Evolutionary conservation across 2,329 filamentous ascomycete genomes (phyloP).

Genomic region (Cladobotryum protrusum): DNA sequence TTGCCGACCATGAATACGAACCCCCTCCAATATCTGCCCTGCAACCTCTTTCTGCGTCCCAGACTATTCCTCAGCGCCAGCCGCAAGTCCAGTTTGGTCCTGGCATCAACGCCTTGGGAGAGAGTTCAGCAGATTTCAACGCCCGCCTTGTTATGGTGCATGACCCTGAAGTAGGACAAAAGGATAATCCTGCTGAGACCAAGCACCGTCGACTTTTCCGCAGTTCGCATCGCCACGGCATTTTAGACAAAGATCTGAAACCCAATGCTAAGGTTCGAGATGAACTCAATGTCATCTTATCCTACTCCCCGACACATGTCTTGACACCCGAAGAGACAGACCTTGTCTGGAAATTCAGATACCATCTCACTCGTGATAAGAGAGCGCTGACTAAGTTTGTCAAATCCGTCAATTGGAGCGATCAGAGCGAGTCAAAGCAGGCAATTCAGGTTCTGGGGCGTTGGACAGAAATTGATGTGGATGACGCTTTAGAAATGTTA

Average conservation of each 20-base stretch:
- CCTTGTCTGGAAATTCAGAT: constrained; percentile 93
- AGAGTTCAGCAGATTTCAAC: constrained; percentile 40
- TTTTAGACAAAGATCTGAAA: constrained; percentile 89
- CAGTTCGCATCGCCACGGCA: constrained; percentile 84
- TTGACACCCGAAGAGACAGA: constrained; percentile 90
- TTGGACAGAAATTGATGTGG: constrained; percentile 95
- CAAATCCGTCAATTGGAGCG: constrained; percentile 93
- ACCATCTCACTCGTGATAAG: constrained; percentile 90
- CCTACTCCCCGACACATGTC: constrained; percentile 85
- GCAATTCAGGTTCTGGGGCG: constrained; percentile 83
- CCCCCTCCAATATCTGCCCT: constrained; percentile 75
- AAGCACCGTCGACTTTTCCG: constrained; percentile 90
- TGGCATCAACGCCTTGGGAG: constrained; percentile 68
- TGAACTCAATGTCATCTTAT: constrained; percentile 84
- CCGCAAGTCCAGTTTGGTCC: constrained; percentile 88
- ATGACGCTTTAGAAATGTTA: constrained; percentile 89
- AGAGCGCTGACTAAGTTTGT: constrained; percentile 91
- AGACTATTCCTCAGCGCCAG: constrained; percentile 68
- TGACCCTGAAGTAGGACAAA: constrained; percentile 83
- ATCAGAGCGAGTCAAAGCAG: constrained; percentile 77
- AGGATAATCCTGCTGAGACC: constrained; percentile 88
- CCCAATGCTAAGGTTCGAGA: constrained; percentile 94
- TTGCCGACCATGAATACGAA: constrained; percentile 88
- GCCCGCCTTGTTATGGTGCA: constrained; percentile 76
- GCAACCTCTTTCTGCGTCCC: constrained; percentile 49